phyloP scores from a whole-genome alignment of 2,329 filamentous ascomycete genomes.

The Dichotomopilus funicola region DNA sequence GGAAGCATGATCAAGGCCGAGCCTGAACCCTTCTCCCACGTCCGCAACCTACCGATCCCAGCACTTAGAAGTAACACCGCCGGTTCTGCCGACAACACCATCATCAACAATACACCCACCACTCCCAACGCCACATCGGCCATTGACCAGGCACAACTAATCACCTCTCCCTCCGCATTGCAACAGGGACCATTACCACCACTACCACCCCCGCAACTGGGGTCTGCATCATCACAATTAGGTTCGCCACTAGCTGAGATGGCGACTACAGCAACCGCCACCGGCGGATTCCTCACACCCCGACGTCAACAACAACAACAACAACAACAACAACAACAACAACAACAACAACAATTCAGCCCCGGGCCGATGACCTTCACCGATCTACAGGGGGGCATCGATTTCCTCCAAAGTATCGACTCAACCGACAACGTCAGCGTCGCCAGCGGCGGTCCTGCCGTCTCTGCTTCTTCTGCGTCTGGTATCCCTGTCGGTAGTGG shows the following conservation, averaged over 20 bases:
- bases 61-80: slow-evolving; percentile 30
- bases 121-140: slow-evolving; percentile 21
- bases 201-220: not conserved
- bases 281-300: not conserved
- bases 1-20: slow-evolving; percentile 31
- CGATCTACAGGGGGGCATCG: slow-evolving; percentile 38
- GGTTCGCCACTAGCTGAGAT: slow-evolving; percentile 2
- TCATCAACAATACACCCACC: slow-evolving; percentile 11
- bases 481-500: not conserved
- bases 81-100: slow-evolving; percentile 28
- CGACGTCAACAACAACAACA: not conserved
- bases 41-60: slow-evolving; percentile 36
- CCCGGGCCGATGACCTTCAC: too few species aligned
- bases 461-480: slow-evolving; percentile 11
- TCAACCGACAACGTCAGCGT: not conserved
- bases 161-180: slow-evolving; percentile 37
- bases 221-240: not conserved
- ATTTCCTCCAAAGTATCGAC: slow-evolving; percentile 45
- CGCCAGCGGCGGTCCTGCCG: slow-evolving; percentile 2
- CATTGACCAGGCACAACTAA: slow-evolving; percentile 37
- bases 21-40: slow-evolving; percentile 33
- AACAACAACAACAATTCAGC: not conserved
- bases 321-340: not conserved
- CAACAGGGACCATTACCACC: not conserved
- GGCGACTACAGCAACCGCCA: slow-evolving; percentile 26